These are phyloP conservation scores for Lodderomyces margitis DNA, from an alignment of 1,139 yeast genomes.

Conservation along the genomic window DNA sequence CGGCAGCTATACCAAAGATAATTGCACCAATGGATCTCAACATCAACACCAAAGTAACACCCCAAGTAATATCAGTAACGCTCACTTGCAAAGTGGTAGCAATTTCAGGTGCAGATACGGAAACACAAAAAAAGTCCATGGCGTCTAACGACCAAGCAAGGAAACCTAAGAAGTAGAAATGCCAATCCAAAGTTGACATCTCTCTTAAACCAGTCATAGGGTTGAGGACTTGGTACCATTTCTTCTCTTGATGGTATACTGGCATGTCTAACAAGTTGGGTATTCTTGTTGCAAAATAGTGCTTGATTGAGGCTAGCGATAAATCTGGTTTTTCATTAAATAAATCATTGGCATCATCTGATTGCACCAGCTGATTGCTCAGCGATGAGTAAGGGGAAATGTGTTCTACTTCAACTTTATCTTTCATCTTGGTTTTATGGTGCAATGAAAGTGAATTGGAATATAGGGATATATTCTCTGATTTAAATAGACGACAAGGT, in stretches of 20 bases:
- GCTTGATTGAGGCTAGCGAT: conserved; percentile 20
- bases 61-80: conserved; percentile 68
- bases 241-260: conserved; percentile 9
- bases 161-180: conserved; percentile 61
- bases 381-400: conserved; percentile 6
- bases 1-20: conserved; percentile 65
- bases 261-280: conserved; percentile 24
- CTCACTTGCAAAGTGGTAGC: conserved; percentile 51
- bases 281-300: conserved; percentile 28
- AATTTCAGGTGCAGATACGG: conserved; percentile 55
- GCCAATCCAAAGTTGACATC: conserved; percentile 43
- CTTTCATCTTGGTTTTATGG: conserved; percentile 9
- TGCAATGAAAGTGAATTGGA: too few relatives aligned
- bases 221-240: conserved; percentile 23
- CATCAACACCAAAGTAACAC: conserved; percentile 77
- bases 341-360: conserved; percentile 11
- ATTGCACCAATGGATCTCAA: conserved; percentile 77
- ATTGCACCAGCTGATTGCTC: not conserved
- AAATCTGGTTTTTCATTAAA: conserved; percentile 28
- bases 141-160: conserved; percentile 81
- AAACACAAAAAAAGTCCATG: conserved; percentile 71
- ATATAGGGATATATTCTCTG: too few relatives aligned
- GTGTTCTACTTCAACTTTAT: conserved; percentile 10
- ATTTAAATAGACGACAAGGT: not conserved
- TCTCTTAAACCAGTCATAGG: conserved; percentile 31